phyloP scores from a whole-genome alignment of 2,329 filamentous ascomycete genomes.

The Sordariomycetes sp. region DNA sequence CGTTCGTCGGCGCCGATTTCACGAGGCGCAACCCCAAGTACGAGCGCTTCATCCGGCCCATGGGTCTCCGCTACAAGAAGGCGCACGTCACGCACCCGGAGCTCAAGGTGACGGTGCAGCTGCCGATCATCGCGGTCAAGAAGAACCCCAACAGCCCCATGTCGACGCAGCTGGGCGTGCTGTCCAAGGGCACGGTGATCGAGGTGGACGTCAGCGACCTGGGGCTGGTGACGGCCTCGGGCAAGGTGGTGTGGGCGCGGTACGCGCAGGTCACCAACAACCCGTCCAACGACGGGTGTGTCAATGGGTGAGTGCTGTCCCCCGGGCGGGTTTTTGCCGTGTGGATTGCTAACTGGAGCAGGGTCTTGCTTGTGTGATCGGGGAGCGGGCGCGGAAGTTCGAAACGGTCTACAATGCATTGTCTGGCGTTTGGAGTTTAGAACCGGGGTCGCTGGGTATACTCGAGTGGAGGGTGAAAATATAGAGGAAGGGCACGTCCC shows the following conservation, averaged over 20 bases:
- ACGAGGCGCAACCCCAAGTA: slow-evolving; percentile 78
- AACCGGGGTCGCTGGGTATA: not conserved
- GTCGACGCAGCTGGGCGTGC: slow-evolving; percentile 84
- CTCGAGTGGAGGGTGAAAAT: not conserved
- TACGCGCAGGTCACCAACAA: slow-evolving; percentile 62
- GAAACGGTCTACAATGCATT: not conserved
- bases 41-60: slow-evolving; percentile 43
- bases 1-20: slow-evolving; percentile 83
- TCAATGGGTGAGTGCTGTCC: slow-evolving; percentile 21
- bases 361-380: slow-evolving; percentile 5
- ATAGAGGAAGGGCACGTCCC: not conserved
- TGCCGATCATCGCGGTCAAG: slow-evolving; percentile 62
- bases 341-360: slow-evolving; percentile 1
- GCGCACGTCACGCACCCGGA: slow-evolving; percentile 59
- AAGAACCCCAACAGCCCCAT: slow-evolving; percentile 71
- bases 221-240: slow-evolving; percentile 79
- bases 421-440: slow-evolving; percentile 4
- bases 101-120: slow-evolving; percentile 76
- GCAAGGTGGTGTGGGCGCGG: slow-evolving; percentile 88
- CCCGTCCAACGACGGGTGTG: slow-evolving; percentile 34
- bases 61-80: slow-evolving; percentile 41
- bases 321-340: not conserved
- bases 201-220: slow-evolving; percentile 93
- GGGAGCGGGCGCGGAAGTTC: not conserved
- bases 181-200: slow-evolving; percentile 70